Percentiles rank a stretch among this genome's conserved stretches.
Conservation (phyloP, 345 rosid species). For the Citrus sp. region DNA sequence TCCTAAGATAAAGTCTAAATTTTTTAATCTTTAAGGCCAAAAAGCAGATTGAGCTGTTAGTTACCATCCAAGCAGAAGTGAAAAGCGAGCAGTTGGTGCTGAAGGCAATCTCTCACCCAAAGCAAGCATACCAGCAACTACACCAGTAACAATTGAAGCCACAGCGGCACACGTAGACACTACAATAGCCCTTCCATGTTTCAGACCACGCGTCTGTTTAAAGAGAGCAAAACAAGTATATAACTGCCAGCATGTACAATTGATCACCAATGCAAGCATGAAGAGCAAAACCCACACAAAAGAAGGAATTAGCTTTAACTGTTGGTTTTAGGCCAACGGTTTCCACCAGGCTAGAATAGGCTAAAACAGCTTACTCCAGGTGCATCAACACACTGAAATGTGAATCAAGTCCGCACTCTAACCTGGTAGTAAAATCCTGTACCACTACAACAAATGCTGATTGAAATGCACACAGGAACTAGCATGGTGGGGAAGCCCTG, state of each 20-base stretch:
- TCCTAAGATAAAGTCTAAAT: neutral
- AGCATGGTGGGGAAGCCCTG: slow-evolving; percentile 67
- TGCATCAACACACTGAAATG: neutral
- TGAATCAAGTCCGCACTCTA: neutral
- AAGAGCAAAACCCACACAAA: neutral
- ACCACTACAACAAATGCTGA: slow-evolving; percentile 85
- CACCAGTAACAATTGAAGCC: slow-evolving; percentile 93
- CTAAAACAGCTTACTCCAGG: neutral
- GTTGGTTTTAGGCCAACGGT: neutral
- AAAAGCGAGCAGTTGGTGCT: slow-evolving; percentile 68
- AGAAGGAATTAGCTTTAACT: neutral
- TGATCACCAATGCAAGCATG: neutral
- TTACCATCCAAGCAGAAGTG: slow-evolving; percentile 87
- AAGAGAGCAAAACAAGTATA: slow-evolving; percentile 9
- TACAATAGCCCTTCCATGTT: slow-evolving; percentile 95
- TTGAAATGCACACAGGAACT: slow-evolving; percentile 77
- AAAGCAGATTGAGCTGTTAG: neutral
- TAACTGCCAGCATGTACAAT: neutral
- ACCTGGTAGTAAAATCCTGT: slow-evolving; percentile 97
- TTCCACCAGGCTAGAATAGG: slow-evolving; percentile 2
- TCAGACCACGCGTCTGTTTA: slow-evolving; percentile 82
- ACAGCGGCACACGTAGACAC: slow-evolving; percentile 96
- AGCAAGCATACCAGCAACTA: slow-evolving; percentile 93
- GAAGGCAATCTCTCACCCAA: slow-evolving; percentile 87
- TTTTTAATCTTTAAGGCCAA: neutral